These are phyloP conservation scores for Hapsidospora chrysogenum DNA, from an alignment of 495 filamentous ascomycete species.

Conservation along the genomic window DNA sequence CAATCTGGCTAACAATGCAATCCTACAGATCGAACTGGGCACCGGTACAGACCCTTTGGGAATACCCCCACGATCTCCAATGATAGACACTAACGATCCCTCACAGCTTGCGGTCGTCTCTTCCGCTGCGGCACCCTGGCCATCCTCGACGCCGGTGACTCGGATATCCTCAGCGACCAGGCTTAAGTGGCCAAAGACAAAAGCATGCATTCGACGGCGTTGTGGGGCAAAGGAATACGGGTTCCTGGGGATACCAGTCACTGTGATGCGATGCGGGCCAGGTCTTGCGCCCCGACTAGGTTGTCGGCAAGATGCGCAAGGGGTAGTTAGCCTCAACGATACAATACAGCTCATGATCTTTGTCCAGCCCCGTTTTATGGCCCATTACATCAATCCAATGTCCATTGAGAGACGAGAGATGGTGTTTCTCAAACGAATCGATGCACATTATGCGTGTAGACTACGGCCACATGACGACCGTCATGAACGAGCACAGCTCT, in stretches of 20 bases:
- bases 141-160: constrained; percentile 93
- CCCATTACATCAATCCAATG: too few relatives aligned
- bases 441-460: too few relatives aligned
- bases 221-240: constrained; percentile 10
- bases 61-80: constrained; percentile 16
- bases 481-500: too few relatives aligned
- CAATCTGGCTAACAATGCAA: constrained; percentile 29
- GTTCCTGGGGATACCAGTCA: constrained; percentile 2
- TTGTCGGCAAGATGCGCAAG: background rate
- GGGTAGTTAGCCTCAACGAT: constrained; percentile 1
- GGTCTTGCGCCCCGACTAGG: too few relatives aligned
- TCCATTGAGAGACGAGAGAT: too few relatives aligned
- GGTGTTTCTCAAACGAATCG: too few relatives aligned
- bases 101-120: constrained; percentile 71
- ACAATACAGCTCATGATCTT: constrained; percentile 4
- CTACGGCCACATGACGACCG: too few relatives aligned
- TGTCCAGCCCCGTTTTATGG: too few relatives aligned
- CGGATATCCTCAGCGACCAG: constrained; percentile 73
- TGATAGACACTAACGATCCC: too few relatives aligned
- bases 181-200: constrained; percentile 24
- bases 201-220: constrained; percentile 18
- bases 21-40: constrained; percentile 77
- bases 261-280: background rate
- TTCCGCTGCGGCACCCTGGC: constrained; percentile 87
- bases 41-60: constrained; percentile 57